A percentile compares a stretch with the other conserved stretches of the same genome.
These are phyloP conservation scores for Lyophyllum semitale DNA, from an alignment of 768 basidiomycete species.

Conservation along the genomic window DNA sequence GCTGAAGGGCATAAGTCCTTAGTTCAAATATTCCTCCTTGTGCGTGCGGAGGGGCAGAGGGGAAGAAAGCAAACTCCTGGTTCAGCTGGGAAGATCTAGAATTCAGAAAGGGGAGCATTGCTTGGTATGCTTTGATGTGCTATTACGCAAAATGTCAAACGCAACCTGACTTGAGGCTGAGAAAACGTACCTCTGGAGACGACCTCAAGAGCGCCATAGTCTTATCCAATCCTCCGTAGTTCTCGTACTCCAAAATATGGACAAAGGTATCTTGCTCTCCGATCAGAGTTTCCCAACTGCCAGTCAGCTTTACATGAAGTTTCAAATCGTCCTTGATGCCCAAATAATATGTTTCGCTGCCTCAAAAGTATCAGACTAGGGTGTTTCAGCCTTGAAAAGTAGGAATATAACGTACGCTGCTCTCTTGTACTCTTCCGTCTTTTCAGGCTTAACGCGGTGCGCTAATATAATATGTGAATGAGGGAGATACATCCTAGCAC, in stretches of 20 bases:
- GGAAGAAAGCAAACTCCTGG: constrained; percentile 96
- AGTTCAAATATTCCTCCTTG: constrained; percentile 95
- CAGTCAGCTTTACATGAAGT: constrained; percentile 84
- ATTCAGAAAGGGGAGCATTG: constrained; percentile 74
- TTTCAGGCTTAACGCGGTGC: constrained; percentile 84
- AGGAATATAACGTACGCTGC: constrained; percentile 66
- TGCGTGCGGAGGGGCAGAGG: constrained; percentile 82
- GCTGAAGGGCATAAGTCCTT: constrained; percentile 83
- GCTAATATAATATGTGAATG: constrained; percentile 42
- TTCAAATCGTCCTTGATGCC: constrained; percentile 74
- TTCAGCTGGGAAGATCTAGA: constrained; percentile 78
- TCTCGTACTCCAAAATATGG: constrained; percentile 90
- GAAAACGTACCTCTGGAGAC: constrained; percentile 57
- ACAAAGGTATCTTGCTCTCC: constrained; percentile 88
- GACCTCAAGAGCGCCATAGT: constrained; percentile 61
- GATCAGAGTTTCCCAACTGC: constrained; percentile 90
- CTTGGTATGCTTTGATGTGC: constrained; percentile 69
- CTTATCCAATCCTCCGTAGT: constrained; percentile 87
- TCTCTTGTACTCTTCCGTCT: constrained; percentile 80
- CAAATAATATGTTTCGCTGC: constrained; percentile 81
- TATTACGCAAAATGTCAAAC: constrained; percentile 25
- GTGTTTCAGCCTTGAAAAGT: neutral
- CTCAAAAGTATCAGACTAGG: constrained; percentile 8
- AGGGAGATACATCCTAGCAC: neutral
- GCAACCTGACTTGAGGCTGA: neutral